Evolutionary conservation across 345 rosid genomes (phyloP), one percentile per base, ranked within the genome.

Genomic region (Geranium brycei): DNA sequence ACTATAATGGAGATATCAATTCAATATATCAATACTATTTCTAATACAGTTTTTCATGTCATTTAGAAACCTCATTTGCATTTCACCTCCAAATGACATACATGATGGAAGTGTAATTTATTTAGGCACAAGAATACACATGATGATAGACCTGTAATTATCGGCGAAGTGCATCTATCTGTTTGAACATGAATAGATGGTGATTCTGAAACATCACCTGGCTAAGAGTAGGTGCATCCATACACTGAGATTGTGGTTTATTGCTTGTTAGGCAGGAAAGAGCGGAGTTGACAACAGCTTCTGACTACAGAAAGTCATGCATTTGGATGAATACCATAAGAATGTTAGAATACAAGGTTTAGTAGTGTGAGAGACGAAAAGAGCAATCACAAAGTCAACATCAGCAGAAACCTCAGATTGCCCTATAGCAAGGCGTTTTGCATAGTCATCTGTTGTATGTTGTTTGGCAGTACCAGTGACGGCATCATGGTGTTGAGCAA

Each of bases 401-500:
- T 23, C 55, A 73, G 18, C 19, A 31, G 60, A 62, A 73, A 88
- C 96, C 88, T 86, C 87, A 53, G 85, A 71, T 69, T 84, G 84
- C 68, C 90, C 95, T 61, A 78, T 66, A 31, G 85, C 79, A 3
- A 91, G 79, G 66, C 90, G 91, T 74, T 85, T 88, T 51, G 68
- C 80, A 38, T 76, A 91, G 72, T 91, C 97, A 75, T 88, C 1
- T 17, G 95, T 91, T 16, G 89, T 86, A 68, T 91, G 97, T 69
- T 91, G 95, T 73, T 75, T 86, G 31, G 97, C 96, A 70, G 95
- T 88, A 38, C 97, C 97, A 64, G 81, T 51, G 69, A 91, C 67
- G 68, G 90, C 95, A 82, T 91, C 97, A 77, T 91, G 97, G 73
- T 91, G 97, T 72, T 86, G 95, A 47, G 83, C 88, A 57, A 76